Percentiles rank a stretch among this genome's conserved stretches.
phyloP scores from a whole-genome alignment of 2,329 filamentous ascomycete genomes.

The Helotiales sp. region DNA sequence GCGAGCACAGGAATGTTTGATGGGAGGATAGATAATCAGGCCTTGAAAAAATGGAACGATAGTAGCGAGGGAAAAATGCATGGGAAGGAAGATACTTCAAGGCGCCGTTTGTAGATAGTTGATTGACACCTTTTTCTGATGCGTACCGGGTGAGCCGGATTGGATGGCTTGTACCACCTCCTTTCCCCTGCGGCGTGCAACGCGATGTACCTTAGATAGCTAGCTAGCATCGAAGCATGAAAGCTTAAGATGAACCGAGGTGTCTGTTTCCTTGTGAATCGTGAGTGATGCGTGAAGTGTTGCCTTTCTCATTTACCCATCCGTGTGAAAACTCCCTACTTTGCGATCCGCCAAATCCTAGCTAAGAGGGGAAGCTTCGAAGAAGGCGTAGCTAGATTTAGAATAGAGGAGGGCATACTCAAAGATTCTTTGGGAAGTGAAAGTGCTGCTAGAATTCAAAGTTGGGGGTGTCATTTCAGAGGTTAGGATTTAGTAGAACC shows the following conservation, averaged over 20 bases:
- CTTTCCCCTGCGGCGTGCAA: background rate
- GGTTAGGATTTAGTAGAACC: too few relatives aligned
- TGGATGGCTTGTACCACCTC: background rate
- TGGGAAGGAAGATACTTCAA: background rate
- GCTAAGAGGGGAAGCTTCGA: too few relatives aligned
- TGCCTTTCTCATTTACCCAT: too few relatives aligned
- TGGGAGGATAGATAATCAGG: slow-evolving; percentile 19
- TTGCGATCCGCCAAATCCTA: too few relatives aligned
- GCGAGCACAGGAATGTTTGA: slow-evolving; percentile 37
- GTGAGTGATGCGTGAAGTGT: too few relatives aligned
- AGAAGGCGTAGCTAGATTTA: too few relatives aligned
- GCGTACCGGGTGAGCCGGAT: slow-evolving; percentile 6
- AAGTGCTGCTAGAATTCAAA: too few relatives aligned
- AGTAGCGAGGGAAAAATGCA: background rate
- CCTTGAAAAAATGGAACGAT: background rate
- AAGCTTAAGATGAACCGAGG: slow-evolving; percentile 31
- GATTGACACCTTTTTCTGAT: slow-evolving; percentile 20
- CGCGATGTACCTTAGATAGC: slow-evolving; percentile 14
- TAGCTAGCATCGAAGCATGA: slow-evolving; percentile 36
- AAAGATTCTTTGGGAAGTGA: too few relatives aligned
- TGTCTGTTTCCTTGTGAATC: background rate
- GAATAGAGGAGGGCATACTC: too few relatives aligned
- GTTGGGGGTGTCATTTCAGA: too few relatives aligned
- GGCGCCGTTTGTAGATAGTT: slow-evolving; percentile 26
- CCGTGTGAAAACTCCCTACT: too few relatives aligned